These are phyloP conservation scores for Beauveria scarabaeidicola DNA, from an alignment of 2,329 filamentous ascomycete species.

Conservation along the genomic window DNA sequence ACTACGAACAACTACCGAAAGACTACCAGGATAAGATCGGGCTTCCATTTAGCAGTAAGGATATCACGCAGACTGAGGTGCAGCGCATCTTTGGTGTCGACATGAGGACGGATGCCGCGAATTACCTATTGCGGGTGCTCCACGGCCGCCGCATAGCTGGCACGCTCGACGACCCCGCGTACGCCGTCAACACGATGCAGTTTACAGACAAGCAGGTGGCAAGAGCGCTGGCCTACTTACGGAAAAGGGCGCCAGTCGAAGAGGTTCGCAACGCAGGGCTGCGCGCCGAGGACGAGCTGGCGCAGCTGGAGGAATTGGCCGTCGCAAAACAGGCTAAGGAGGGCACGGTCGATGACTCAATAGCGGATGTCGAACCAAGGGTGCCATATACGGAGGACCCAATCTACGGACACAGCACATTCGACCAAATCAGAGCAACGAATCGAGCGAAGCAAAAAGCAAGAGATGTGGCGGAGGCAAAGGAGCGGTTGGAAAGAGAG, in stretches of 20 bases:
- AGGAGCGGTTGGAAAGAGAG: conserved; percentile 21
- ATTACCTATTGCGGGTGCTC: conserved; percentile 47
- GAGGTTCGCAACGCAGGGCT: conserved; percentile 53
- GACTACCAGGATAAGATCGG: conserved; percentile 48
- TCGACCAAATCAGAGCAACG: conserved; percentile 48
- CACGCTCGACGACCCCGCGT: conserved; percentile 50
- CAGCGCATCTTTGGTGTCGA: conserved; percentile 41
- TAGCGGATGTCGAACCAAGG: conserved; percentile 15
- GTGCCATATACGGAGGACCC: conserved; percentile 30
- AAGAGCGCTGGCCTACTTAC: conserved; percentile 46
- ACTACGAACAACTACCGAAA: conserved; percentile 50
- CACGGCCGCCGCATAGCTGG: conserved; percentile 57
- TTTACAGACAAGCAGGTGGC: conserved; percentile 35
- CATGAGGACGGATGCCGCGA: conserved; percentile 37
- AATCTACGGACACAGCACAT: conserved; percentile 48
- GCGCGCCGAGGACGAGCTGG: conserved; percentile 54
- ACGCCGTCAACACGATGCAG: conserved; percentile 37
- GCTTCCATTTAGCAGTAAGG: conserved; percentile 41
- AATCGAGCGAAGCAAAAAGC: conserved; percentile 37
- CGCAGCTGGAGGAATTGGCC: conserved; percentile 36
- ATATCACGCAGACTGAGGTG: conserved; percentile 41
- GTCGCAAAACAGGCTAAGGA: conserved; percentile 17
- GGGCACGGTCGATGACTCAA: conserved; percentile 17
- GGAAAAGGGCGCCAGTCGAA: conserved; percentile 46
- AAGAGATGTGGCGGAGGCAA: conserved; percentile 7